These are phyloP conservation scores for Brasenia schreberi DNA, from an alignment of 164 flowering plant genomes.

Conservation along the genomic window DNA sequence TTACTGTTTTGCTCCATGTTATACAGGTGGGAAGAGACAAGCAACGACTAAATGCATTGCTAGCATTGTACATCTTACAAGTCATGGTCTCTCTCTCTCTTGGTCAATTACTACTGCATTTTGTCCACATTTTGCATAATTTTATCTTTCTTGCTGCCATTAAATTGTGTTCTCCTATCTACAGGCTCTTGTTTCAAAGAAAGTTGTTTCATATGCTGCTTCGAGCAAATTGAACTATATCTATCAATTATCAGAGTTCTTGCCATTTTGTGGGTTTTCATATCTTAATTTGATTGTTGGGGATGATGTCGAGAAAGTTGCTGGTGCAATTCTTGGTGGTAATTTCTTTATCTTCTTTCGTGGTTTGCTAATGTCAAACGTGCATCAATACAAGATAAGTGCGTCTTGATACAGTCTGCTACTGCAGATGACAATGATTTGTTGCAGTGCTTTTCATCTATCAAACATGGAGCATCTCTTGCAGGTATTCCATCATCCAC, in stretches of 20 bases:
- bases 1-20: constrained; percentile 5
- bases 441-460: constrained; percentile 32
- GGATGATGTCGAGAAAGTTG: constrained; percentile 28
- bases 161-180: constrained; percentile 2
- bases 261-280: constrained; percentile 51
- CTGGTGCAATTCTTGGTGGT: constrained; percentile 31
- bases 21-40: constrained; percentile 43
- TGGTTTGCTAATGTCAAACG: background rate
- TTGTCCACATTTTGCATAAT: background rate
- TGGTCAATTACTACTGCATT: background rate
- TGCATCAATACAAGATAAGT: background rate
- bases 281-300: constrained; percentile 59
- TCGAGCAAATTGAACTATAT: constrained; percentile 25
- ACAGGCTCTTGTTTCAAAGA: constrained; percentile 52
- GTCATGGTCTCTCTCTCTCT: background rate
- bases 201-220: constrained; percentile 13
- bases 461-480: constrained; percentile 66
- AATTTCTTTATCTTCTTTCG: constrained; percentile 4
- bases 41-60: constrained; percentile 46
- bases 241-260: constrained; percentile 30
- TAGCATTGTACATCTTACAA: constrained; percentile 43
- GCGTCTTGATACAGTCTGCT: background rate
- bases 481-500: constrained; percentile 35
- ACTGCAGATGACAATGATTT: constrained; percentile 44
- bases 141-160: background rate